A percentile compares a stretch with the other conserved stretches of the same genome.
Evolutionary conservation across 2,329 filamentous ascomycete genomes (phyloP).

Genomic region (Talaromyces sp.): DNA sequence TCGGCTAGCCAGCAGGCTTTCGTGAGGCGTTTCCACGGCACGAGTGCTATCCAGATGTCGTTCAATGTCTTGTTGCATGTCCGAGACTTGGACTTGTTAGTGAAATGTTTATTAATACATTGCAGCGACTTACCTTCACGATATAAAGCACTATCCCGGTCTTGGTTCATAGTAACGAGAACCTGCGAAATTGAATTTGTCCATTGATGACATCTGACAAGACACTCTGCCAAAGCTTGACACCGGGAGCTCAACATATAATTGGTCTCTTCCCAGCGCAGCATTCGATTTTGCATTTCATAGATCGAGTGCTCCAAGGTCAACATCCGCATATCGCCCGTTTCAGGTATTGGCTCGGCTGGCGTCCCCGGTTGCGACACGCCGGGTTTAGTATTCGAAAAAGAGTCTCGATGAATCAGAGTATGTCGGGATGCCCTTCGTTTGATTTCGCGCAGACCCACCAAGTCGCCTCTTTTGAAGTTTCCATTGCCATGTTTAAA

Average conservation of each 20-base stretch:
- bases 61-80: slow-evolving; percentile 62
- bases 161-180: slow-evolving; percentile 69
- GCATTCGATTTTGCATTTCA: slow-evolving; percentile 71
- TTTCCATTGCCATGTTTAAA: slow-evolving; percentile 98
- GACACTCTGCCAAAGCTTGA: slow-evolving; percentile 75
- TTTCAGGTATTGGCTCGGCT: slow-evolving; percentile 76
- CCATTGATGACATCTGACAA: slow-evolving; percentile 72
- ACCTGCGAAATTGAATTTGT: slow-evolving; percentile 80
- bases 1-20: slow-evolving; percentile 61
- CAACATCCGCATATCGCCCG: slow-evolving; percentile 66
- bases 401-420: slow-evolving; percentile 86
- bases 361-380: slow-evolving; percentile 80
- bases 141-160: slow-evolving; percentile 71
- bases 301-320: slow-evolving; percentile 78
- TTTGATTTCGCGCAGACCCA: slow-evolving; percentile 91
- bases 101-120: neutral
- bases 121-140: slow-evolving; percentile 65
- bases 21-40: slow-evolving; percentile 59
- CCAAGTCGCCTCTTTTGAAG: slow-evolving; percentile 91
- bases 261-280: slow-evolving; percentile 79
- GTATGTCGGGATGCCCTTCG: slow-evolving; percentile 89
- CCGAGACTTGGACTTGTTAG: slow-evolving; percentile 41
- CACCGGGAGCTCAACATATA: slow-evolving; percentile 77
- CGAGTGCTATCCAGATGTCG: slow-evolving; percentile 60
- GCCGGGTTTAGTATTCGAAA: slow-evolving; percentile 71